These are phyloP conservation scores for Zea luxurians DNA, from an alignment of 176 grass and related monocot genomes.

Conservation along the genomic window DNA sequence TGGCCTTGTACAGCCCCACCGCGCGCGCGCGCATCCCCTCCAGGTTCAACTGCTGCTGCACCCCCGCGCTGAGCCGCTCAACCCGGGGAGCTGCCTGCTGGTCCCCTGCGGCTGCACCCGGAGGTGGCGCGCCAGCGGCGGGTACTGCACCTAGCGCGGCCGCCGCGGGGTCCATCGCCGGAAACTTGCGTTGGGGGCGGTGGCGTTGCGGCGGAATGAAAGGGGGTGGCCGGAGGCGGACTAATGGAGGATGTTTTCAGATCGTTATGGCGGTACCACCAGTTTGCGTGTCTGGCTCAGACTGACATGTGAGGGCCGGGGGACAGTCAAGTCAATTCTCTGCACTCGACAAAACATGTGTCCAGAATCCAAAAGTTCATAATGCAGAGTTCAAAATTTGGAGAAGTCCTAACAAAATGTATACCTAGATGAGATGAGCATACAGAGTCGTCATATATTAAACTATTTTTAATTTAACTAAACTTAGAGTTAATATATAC, in stretches of 20 bases:
- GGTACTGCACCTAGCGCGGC: background rate
- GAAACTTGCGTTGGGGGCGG: slow-evolving; percentile 5
- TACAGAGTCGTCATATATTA: no score
- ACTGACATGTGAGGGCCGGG: background rate
- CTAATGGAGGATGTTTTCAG: background rate
- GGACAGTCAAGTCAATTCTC: background rate
- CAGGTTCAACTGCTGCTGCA: slow-evolving; percentile 86
- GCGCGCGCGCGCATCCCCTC: slow-evolving; percentile 84
- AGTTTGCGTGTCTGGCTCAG: background rate
- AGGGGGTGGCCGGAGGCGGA: background rate
- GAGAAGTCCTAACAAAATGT: no score
- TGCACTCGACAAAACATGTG: background rate
- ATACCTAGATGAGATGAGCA: no score
- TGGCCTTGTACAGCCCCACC: slow-evolving; percentile 77
- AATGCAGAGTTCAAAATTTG: background rate
- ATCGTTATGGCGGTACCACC: background rate
- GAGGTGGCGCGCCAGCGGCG: slow-evolving; percentile 11
- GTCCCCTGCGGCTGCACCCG: slow-evolving; percentile 19
- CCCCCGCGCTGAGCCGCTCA: slow-evolving; percentile 67
- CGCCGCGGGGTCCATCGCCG: slow-evolving; percentile 53
- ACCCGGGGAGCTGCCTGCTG: slow-evolving; percentile 40
- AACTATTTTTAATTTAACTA: no score
- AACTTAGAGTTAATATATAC: no score
- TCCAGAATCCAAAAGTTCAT: background rate
- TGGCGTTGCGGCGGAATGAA: slow-evolving; percentile 14